Evolutionary conservation across 805 yeast species (phyloP), one percentile per base, ranked within the genome.

Genomic region (Kregervanrija fluxuum): DNA sequence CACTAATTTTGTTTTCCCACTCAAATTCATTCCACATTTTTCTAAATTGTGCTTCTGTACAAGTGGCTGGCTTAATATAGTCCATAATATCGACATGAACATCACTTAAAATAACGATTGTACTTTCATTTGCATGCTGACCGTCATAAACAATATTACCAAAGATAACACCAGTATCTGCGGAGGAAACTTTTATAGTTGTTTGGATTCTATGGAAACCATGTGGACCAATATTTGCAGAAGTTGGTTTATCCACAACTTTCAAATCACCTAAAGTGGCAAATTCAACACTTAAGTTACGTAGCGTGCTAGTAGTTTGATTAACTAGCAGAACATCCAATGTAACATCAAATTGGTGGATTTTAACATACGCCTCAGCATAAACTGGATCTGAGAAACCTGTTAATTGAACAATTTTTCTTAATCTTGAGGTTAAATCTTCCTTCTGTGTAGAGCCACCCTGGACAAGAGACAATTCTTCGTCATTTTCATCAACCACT

Each of bases 11-110:
- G 71, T 93, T 93, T 67, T 93, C 99, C 99, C 99, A 93, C 69
- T 93, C 99, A 62, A 95, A 93, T 64, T 90, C 97, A 63, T 89
- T 88, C 99, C 99, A 93, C 98, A 90, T 91, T 57, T 81, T 77
- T 60, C 99, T 85, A 85, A 93, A 93, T 54, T 79, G 84, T 38
- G 81, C 79, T 67, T 91, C 98, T 12, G 89, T 70, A 64, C 95
- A 86, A 17, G 77, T 75, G n/a, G 95, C 93, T 15, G 99, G 97
- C 63, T 87, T 88, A 65, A 93, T 89, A 69, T 93, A 93, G 66
- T 93, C 98, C 89, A 93, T 87, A 43, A 93, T 86, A 63, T 93
- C 96, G 47, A 93, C 90, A 62, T 90, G 96, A 41, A 93, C 89
- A 62, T 93, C 98, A 58, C 87, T 88, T 60, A 93, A 74, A 47